Evolutionary conservation across 768 basidiomycete species (phyloP), one percentile per base, ranked within the genome.

Genomic region (Russula ochroleuca): DNA sequence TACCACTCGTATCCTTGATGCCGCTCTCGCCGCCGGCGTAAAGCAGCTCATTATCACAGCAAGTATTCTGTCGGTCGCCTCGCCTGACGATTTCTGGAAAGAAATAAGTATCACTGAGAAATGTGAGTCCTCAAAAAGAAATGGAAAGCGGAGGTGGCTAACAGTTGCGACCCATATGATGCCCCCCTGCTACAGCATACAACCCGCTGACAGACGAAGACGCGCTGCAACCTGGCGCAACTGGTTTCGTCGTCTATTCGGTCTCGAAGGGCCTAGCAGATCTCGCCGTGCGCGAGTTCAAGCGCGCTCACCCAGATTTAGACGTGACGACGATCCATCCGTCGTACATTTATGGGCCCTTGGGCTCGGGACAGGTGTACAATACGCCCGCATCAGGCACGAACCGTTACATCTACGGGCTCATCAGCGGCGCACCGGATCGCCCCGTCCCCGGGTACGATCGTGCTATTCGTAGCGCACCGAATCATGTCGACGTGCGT

Each of bases 251-350:
- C 41, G 70, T 70, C 17, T 82, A 80, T 63, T 51, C 63, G 8
- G 73, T 74, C 14, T 73, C 78, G 15, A 80, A 80, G 67, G 73
- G 69, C 1, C 62, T 73, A 10, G 68, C 73, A 5, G 74, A 74
- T 59, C 61, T 19, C 5, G 68, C 69, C 3, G 69, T 67, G 8
- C 70, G 70, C 68, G 58, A 67, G n/a, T 74, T 72, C 58, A 70
- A 67, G 3, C 65, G 60, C 3, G 59, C 68, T n/a, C 72, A 75
- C 58, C 68, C 67, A 6, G 64, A 69, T 1, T 2, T 72, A 15
- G 73, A 74, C 61, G 19, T 74, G 14, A 67, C 72, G 3, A 64
- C 72, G 19, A 65, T 75, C 53, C 70, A 72, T 37, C 74, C 74
- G 10, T 70, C 73, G 0, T 72, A 74, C 66, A 51, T 72, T 17